A percentile compares a stretch with the other conserved stretches of the same genome.
Evolutionary conservation across 352 stramenopile genomes (phyloP).

Genomic region (Pythium sp.): DNA sequence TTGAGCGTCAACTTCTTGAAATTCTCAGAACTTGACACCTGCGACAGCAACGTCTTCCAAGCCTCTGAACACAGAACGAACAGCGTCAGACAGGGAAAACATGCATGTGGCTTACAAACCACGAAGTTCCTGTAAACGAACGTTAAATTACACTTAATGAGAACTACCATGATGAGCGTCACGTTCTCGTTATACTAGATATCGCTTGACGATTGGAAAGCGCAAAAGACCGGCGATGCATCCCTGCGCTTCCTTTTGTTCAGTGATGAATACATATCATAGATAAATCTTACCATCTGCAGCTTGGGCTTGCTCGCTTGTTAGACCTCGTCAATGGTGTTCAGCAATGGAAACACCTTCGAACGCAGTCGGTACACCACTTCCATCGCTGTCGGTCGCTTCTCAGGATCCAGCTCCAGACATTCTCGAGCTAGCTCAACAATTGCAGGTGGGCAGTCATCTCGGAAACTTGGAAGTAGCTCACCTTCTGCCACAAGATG

Average conservation of each 20-base stretch:
- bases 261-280: conserved; percentile 13
- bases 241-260: not conserved
- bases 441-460: conserved; percentile 54
- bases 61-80: not conserved
- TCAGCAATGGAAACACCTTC: conserved; percentile 41
- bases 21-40: not conserved
- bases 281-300: conserved; percentile 7
- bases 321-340: not conserved
- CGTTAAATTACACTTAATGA: conserved; percentile 7
- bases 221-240: not conserved
- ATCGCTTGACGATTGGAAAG: not conserved
- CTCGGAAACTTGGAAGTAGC: conserved; percentile 66
- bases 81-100: not conserved
- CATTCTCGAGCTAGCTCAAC: conserved; percentile 56
- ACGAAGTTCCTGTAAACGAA: conserved; percentile 2
- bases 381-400: conserved; percentile 66
- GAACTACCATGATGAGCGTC: not conserved
- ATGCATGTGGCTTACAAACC: not conserved
- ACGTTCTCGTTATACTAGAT: not conserved
- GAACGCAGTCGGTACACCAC: conserved; percentile 63
- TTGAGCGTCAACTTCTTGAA: not conserved
- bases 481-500: conserved; percentile 76
- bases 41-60: not conserved
- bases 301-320: not conserved
- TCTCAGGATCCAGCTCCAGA: conserved; percentile 55